phyloP scores from a whole-genome alignment of 371 early-diverging fungal genomes.

The Smittium culicis region DNA sequence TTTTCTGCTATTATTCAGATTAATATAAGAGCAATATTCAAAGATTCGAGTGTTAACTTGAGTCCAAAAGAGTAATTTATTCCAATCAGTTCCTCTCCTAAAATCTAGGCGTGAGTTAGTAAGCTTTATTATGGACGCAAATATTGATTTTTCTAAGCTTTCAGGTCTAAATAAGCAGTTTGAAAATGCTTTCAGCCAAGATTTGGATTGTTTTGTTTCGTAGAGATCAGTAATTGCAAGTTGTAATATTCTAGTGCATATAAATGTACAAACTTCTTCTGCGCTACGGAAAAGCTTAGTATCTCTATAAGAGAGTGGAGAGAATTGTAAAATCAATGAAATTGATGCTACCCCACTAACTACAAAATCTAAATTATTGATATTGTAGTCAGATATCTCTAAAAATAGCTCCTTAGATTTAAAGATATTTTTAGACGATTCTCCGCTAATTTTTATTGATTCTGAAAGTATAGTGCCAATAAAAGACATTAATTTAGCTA shows the following conservation, averaged over 20 bases:
- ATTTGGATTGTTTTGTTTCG: background rate
- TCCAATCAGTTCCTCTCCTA: background rate
- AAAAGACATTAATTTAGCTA: background rate
- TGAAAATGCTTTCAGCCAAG: background rate
- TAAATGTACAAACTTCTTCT: background rate
- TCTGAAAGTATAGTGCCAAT: no score
- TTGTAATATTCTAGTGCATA: background rate
- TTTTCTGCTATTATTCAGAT: background rate
- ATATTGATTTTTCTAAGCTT: background rate
- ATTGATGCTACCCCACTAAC: background rate
- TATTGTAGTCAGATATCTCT: background rate
- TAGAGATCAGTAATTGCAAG: background rate
- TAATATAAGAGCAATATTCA: background rate
- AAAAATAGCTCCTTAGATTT: background rate
- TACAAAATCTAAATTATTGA: background rate
- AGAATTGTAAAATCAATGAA: background rate
- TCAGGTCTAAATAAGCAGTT: background rate
- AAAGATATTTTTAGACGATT: background rate
- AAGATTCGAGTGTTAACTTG: background rate
- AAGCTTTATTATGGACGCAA: background rate
- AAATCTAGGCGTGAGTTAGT: background rate
- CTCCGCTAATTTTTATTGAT: no score
- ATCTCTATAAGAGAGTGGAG: background rate
- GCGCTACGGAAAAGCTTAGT: background rate
- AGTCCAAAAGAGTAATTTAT: background rate